Conservation (phyloP, 805 yeast genomes). For the Kodamaea nitidulidarum region DNA sequence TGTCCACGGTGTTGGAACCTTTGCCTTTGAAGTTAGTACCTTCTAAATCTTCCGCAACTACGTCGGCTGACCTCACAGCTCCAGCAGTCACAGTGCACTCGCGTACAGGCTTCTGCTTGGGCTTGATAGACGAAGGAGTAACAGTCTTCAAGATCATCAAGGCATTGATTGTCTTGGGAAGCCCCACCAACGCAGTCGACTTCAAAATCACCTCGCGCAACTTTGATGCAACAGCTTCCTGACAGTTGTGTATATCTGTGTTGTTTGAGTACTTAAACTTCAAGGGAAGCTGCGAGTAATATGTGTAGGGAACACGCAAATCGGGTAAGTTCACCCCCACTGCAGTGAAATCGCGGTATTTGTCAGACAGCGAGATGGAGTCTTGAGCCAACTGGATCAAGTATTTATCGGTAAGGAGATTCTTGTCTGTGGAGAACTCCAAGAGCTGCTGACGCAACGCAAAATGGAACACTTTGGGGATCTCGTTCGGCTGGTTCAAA, state of each 20-base stretch:
- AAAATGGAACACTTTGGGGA: conserved; percentile 70
- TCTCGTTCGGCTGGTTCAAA: conserved; percentile 77
- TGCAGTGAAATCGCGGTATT: conserved; percentile 34
- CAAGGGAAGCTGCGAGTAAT: conserved; percentile 36
- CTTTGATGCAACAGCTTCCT: conserved; percentile 42
- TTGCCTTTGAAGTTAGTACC: conserved; percentile 34
- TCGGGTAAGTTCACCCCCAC: conserved; percentile 44
- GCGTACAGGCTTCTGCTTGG: conserved; percentile 24
- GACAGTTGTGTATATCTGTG: conserved; percentile 35
- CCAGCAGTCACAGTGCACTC: conserved; percentile 29
- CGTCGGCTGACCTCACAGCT: conserved; percentile 32
- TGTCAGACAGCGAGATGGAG: conserved; percentile 35
- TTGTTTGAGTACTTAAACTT: conserved; percentile 29
- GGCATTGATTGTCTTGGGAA: conserved; percentile 82
- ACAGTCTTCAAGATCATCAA: conserved; percentile 57
- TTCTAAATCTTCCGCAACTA: conserved; percentile 36
- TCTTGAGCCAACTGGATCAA: conserved; percentile 37
- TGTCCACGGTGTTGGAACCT: conserved; percentile 14
- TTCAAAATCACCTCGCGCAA: conserved; percentile 77
- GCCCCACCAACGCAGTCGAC: conserved; percentile 73
- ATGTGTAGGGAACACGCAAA: conserved; percentile 35
- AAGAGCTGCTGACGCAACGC: conserved; percentile 48
- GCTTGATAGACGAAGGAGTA: conserved; percentile 51
- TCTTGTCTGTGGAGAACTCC: conserved; percentile 23
- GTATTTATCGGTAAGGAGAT: conserved; percentile 30